Evolutionary conservation across 148 eudicot species (phyloP), one percentile per base, ranked within the genome.

Genomic region (Limonium bicolor): DNA sequence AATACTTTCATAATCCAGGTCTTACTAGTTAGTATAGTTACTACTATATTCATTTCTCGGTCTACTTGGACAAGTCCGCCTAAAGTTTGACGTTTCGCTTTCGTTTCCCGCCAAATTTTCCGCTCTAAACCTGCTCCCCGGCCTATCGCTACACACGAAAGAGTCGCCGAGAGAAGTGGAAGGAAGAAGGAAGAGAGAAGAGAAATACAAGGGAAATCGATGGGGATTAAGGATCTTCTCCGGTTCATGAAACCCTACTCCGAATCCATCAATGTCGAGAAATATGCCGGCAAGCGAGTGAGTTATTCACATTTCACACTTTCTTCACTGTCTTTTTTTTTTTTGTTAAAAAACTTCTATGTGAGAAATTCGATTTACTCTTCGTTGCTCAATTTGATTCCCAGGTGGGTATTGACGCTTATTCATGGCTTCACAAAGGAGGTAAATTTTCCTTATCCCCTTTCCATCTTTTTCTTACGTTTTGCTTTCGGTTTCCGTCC

Each of bases 391-490:
- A 2, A 25, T 14, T 25, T 6, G 14, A 31, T 55, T 40, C 53
- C 50, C 63, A 84, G 94, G 85, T 84, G 17, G 94, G 94, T 8
- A 80, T 84, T 32, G 94, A 84, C 69, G 94, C 94, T 46, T 84
- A 84, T 62, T 76, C 88, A 28, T 84, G 94, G 94, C 82, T 84
- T 38, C 88, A 84, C 65, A 84, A 80, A 76, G 94, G 94, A 74
- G 88, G 94, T 79, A 60, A 7, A 2, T 22, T 33, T 39, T 32
- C 16, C 25, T 20, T 5, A 18, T 18, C 16, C 16, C 5, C 14
- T 32, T 32, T 2, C 11, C 36, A 32, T 6, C 11, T 32, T 6
- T 12, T 32, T 32, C 11, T 32, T 32, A 12, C 2, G 6, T 32
- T 32, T 6, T 32, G 36, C 36, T 5, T 10, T 32, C 5, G 36